Conservation (phyloP, 2,329 filamentous ascomycete genomes). For the Pseudopyricularia javanii region DNA sequence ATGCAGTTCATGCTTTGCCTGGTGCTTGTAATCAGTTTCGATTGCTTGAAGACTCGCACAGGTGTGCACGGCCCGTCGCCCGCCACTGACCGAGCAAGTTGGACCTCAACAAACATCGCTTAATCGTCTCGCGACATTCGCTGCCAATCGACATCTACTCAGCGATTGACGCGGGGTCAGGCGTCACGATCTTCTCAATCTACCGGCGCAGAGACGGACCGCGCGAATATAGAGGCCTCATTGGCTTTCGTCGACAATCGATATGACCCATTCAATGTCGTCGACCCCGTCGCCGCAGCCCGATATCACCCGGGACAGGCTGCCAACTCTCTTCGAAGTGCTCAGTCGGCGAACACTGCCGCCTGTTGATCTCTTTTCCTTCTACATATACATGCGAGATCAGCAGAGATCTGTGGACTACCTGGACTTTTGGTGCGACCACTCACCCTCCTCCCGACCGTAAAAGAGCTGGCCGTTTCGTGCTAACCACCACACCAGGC, state of each 20-base stretch:
- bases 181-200: not conserved
- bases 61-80: not conserved
- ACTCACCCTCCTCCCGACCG: slow-evolving; percentile 3
- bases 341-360: slow-evolving; percentile 87
- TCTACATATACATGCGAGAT: slow-evolving; percentile 99
- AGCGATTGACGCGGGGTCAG: too few species aligned
- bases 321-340: slow-evolving; percentile 93
- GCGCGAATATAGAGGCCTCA: not conserved
- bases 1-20: not conserved
- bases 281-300: slow-evolving; percentile 40
- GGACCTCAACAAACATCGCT: not conserved
- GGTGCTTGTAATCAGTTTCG: not conserved
- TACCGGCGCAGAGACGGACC: not conserved
- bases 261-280: slow-evolving; percentile 22
- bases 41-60: not conserved
- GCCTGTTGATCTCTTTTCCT: slow-evolving; percentile 93
- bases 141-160: too few species aligned
- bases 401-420: slow-evolving; percentile 97
- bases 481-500: slow-evolving; percentile 43
- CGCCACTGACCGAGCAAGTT: not conserved
- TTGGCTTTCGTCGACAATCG: not conserved
- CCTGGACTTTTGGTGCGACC: slow-evolving; percentile 82
- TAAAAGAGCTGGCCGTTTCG: not conserved
- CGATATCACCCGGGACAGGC: slow-evolving; percentile 60
- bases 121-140: too few species aligned